Conservation (phyloP, 2,329 filamentous ascomycete species). For the Neopestalotiopsis clavispora region DNA sequence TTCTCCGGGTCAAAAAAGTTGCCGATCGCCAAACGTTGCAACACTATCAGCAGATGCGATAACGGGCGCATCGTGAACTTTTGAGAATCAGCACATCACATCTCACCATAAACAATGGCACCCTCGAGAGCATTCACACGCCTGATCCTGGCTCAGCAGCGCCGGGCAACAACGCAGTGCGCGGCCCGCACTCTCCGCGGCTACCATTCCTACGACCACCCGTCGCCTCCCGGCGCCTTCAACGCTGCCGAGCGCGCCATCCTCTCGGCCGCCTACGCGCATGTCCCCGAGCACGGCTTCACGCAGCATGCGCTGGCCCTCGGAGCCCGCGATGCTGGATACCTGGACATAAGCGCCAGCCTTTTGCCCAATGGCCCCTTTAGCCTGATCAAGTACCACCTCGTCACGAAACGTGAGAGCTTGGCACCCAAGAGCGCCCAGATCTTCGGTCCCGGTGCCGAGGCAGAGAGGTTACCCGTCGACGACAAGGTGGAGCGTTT, state of each 20-base stretch:
- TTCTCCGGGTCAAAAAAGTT: neutral
- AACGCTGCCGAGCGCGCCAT: slow-evolving; percentile 73
- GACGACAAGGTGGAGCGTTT: slow-evolving; percentile 71
- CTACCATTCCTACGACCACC: slow-evolving; percentile 80
- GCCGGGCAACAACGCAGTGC: neutral
- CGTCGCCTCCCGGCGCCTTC: slow-evolving; percentile 64
- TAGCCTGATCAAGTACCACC: slow-evolving; percentile 79
- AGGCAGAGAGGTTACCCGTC: slow-evolving; percentile 46
- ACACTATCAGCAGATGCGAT: neutral
- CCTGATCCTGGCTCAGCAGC: slow-evolving; percentile 5
- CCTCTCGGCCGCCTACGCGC: slow-evolving; percentile 77
- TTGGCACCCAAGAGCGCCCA: slow-evolving; percentile 50
- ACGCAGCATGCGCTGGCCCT: slow-evolving; percentile 72
- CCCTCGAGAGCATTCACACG: slow-evolving; percentile 10
- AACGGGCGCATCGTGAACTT: neutral
- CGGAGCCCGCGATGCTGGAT: slow-evolving; percentile 84
- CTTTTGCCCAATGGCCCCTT: slow-evolving; percentile 81
- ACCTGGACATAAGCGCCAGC: slow-evolving; percentile 84
- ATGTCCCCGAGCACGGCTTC: slow-evolving; percentile 86
- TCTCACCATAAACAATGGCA: slow-evolving; percentile 1
- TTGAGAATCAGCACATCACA: neutral
- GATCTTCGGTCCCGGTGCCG: slow-evolving; percentile 42
- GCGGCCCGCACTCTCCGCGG: slow-evolving; percentile 19
- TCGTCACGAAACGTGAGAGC: slow-evolving; percentile 68
- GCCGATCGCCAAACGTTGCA: neutral